Conservation (phyloP, 805 yeast species). For the Jamesozyma lodderae region DNA sequence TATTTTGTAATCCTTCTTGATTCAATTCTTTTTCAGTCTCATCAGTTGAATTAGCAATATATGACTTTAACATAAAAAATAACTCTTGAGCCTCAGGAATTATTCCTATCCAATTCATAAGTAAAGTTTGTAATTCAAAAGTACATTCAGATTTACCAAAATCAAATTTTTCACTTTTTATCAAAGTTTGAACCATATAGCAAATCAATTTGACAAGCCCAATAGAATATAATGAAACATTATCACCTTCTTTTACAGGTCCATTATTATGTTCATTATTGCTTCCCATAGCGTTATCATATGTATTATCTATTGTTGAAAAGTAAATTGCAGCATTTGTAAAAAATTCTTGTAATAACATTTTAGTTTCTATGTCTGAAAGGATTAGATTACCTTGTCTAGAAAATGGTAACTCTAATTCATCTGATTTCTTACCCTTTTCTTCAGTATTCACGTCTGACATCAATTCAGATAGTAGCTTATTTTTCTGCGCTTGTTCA, state of each 20-base stretch:
- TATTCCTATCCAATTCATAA: constrained; percentile 57
- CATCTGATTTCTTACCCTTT: constrained; percentile 5
- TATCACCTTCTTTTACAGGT: constrained; percentile 12
- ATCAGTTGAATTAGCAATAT: constrained; percentile 6
- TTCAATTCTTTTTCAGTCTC: background rate
- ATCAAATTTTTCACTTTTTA: constrained; percentile 37
- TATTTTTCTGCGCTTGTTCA: constrained; percentile 6
- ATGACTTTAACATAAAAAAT: constrained; percentile 35
- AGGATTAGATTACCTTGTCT: constrained; percentile 47
- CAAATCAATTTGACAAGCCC: constrained; percentile 49
- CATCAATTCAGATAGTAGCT: constrained; percentile 5
- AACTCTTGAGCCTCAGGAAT: constrained; percentile 55
- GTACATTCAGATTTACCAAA: constrained; percentile 44
- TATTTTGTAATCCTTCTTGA: background rate
- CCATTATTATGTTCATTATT: constrained; percentile 9
- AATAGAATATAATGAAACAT: constrained; percentile 29
- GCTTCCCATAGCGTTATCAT: constrained; percentile 7
- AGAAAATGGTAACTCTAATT: constrained; percentile 34
- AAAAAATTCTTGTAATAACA: constrained; percentile 64
- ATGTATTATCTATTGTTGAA: constrained; percentile 21
- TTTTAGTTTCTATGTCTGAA: constrained; percentile 51
- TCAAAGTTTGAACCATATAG: constrained; percentile 49
- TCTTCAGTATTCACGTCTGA: background rate
- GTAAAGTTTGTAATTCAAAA: constrained; percentile 49
- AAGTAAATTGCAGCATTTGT: constrained; percentile 42